Base-by-base conservation (phyloP, 306 rosid genomes). In the Astragalus glycyphyllos region DNA sequence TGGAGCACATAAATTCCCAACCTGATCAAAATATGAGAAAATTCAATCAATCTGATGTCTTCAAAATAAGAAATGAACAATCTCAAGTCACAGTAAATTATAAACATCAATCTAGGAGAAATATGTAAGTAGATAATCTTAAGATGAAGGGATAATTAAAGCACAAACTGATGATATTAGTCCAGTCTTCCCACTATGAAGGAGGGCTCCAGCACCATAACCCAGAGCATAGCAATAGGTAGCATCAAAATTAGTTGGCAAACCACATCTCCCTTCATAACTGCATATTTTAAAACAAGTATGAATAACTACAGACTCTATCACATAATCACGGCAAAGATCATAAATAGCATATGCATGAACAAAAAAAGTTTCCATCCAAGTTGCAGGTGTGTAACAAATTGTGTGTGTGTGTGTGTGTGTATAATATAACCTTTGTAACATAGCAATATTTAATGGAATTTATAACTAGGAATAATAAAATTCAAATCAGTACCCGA, bases 191-290 rank as follows among this genome's bases (percentile, higher is more conserved):
- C 99, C 96, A 51, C 88, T 80, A 8, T 89, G 97, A 69, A 95
- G 96, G 66, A 95, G 97, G 64, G 87, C 96, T 69, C 97, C 99
- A 54, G 99, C 99, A 49, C 72, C 97, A 78, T 77, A 95, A 64
- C 99, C 99, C 82, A 95, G 84, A 67, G 96, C 99, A 82, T 91
- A 89, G 85, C 99, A 95, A 72, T 95, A 91, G 59, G 78, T 73
- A 76, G 99, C 83, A 80, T 95, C 99, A 65, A 95, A 95, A 83
- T 95, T 95, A 38, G 97, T 95, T 73, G 99, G 99, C 76, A 95
- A 80, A 69, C 96, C 99, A 68, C 99, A 95, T 74, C 99, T 87
- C 54, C 97, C 99, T 85, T 95, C 99, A 44, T 95, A 95, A 47
- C 99, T 91, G 86, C 77, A 80, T 13, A 65, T 50, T 51, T 38